Evolutionary conservation across 1,139 yeast species (phyloP).

Genomic region (Hanseniaspora uvarum): DNA sequence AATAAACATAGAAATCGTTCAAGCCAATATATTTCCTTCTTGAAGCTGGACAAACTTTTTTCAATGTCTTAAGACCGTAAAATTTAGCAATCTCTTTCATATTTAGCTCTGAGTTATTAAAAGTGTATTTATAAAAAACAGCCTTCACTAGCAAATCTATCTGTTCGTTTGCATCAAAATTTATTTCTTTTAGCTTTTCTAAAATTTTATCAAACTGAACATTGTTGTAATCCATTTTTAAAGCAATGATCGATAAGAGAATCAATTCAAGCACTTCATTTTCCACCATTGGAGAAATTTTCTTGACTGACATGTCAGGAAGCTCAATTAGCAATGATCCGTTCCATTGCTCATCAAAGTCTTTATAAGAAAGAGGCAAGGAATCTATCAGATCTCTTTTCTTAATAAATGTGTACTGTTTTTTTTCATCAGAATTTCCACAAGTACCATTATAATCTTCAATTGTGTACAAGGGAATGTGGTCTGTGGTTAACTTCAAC

Average conservation of each 20-base stretch:
- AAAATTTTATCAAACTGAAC: conserved; percentile 30
- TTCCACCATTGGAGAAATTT: conserved; percentile 30
- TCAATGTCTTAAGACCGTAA: conserved; percentile 51
- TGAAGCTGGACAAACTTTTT: conserved; percentile 27
- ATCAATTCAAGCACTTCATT: conserved; percentile 34
- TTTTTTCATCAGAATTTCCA: neutral
- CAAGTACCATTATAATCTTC: conserved; percentile 24
- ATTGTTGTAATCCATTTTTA: conserved; percentile 29
- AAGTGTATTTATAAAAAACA: conserved; percentile 27
- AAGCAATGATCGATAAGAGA: conserved; percentile 43
- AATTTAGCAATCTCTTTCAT: conserved; percentile 38
- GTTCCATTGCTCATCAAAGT: conserved; percentile 52
- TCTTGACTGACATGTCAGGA: conserved; percentile 34
- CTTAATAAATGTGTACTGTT: conserved; percentile 22
- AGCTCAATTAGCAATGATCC: conserved; percentile 45
- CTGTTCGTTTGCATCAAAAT: conserved; percentile 26
- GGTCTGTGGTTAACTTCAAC: conserved; percentile 38
- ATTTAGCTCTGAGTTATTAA: neutral
- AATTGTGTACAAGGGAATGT: conserved; percentile 43
- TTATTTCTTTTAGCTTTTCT: conserved; percentile 26
- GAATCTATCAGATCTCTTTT: conserved; percentile 37
- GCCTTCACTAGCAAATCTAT: conserved; percentile 20
- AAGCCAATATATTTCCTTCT: conserved; percentile 27
- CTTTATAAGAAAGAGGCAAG: conserved; percentile 48
- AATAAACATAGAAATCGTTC: conserved; percentile 46